Conservation (phyloP, 2,329 filamentous ascomycete species). For the Beauveria bassiana region DNA sequence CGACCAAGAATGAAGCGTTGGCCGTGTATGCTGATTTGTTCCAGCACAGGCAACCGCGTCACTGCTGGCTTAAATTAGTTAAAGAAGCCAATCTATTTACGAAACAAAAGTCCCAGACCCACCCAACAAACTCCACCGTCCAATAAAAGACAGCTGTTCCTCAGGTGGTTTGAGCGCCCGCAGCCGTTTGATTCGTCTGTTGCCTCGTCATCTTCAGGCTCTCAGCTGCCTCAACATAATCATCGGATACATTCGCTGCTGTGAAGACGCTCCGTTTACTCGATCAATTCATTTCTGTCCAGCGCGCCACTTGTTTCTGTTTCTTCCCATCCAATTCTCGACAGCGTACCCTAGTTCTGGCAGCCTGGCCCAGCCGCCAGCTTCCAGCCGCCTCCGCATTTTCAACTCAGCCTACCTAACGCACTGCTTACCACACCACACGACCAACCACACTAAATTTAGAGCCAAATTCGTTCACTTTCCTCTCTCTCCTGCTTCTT, state of each 20-base stretch:
- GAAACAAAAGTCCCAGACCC: no score
- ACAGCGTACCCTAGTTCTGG: no score
- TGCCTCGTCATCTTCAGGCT: not conserved
- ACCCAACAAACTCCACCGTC: not conserved
- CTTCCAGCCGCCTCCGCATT: slow-evolving; percentile 2
- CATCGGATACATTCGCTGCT: no score
- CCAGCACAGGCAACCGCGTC: no score
- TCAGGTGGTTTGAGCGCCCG: not conserved
- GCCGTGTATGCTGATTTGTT: no score
- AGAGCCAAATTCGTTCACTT: no score
- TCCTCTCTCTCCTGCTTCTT: not conserved
- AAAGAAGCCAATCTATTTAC: no score
- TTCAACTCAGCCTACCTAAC: not conserved
- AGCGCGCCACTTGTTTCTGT: not conserved
- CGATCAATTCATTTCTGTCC: no score
- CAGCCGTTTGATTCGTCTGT: not conserved
- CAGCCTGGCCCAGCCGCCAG: not conserved
- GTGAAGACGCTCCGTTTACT: no score
- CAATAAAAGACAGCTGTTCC: not conserved
- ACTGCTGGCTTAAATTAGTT: no score
- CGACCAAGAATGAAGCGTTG: no score
- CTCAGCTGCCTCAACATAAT: not conserved
- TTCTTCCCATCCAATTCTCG: not conserved
- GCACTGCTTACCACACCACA: not conserved
- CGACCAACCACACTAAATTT: no score